Conservation (phyloP, 805 yeast species). For the Priceomyces haplophilus region DNA sequence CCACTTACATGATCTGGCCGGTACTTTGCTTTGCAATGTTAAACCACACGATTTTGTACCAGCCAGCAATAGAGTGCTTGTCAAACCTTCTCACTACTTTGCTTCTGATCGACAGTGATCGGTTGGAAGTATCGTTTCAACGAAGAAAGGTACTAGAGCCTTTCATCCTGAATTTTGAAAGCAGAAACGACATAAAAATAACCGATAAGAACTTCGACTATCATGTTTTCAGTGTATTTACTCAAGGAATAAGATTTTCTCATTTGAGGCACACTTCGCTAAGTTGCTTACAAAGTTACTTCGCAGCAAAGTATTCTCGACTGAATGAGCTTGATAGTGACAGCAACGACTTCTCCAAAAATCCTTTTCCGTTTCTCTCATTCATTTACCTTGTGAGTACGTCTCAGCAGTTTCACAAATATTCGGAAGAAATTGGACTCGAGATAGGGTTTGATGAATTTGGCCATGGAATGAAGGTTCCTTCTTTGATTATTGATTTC, state of each 20-base stretch:
- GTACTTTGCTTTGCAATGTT: constrained; percentile 28
- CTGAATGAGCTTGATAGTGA: constrained; percentile 12
- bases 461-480: constrained; percentile 20
- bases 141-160: constrained; percentile 39
- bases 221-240: constrained; percentile 44
- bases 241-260: constrained; percentile 59
- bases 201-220: constrained; percentile 49
- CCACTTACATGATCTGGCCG: constrained; percentile 52
- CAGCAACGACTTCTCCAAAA: constrained; percentile 5
- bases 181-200: constrained; percentile 34
- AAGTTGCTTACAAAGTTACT: constrained; percentile 41
- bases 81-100: constrained; percentile 25
- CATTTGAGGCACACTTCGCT: constrained; percentile 51
- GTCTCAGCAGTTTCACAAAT: constrained; percentile 22
- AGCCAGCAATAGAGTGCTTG: constrained; percentile 30
- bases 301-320: constrained; percentile 42
- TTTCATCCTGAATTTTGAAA: constrained; percentile 43
- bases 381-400: constrained; percentile 30
- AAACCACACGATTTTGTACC: constrained; percentile 29
- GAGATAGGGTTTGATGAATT: constrained; percentile 11
- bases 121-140: constrained; percentile 26
- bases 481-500: constrained; percentile 26
- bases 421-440: constrained; percentile 21
- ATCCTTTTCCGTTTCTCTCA: constrained; percentile 25
- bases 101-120: constrained; percentile 19